Evolutionary conservation across 495 filamentous ascomycete genomes (phyloP).

Genomic region (Podospora pseudopauciseta): DNA sequence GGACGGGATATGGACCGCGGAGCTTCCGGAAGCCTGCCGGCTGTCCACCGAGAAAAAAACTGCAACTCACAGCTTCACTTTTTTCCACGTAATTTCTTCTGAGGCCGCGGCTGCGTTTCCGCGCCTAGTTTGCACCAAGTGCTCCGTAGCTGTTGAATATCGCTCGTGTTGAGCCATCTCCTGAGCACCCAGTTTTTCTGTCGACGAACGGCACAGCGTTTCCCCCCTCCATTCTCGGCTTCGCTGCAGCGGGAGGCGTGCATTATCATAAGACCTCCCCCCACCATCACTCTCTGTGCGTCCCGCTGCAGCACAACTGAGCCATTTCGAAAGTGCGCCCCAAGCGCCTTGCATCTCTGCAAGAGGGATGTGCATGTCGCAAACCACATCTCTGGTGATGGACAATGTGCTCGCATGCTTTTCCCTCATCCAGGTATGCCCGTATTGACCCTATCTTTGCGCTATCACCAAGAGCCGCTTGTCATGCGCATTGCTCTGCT

Average conservation of each 20-base stretch:
- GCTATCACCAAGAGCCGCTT: neutral
- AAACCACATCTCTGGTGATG: neutral
- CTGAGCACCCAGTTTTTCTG: neutral
- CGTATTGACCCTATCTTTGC: neutral
- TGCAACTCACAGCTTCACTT: neutral
- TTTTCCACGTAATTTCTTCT: neutral
- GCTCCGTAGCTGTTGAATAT: neutral
- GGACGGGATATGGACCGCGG: constrained; percentile 3
- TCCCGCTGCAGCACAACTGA: neutral
- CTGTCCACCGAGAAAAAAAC: neutral
- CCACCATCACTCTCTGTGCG: neutral
- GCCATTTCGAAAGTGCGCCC: neutral
- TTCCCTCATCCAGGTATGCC: neutral
- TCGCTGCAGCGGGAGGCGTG: neutral
- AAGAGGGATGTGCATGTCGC: neutral
- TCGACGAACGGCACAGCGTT: constrained; percentile 2
- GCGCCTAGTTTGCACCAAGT: neutral
- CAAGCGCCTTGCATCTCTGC: neutral
- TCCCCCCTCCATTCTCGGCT: constrained; percentile 9
- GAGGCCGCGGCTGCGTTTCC: neutral
- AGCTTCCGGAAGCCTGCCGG: neutral
- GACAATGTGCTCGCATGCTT: neutral
- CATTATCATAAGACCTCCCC: no score
- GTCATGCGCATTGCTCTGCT: neutral
- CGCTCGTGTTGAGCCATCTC: neutral